These are phyloP conservation scores for Blastomyces emzantsi DNA, from an alignment of 2,329 filamentous ascomycete genomes.

Conservation along the genomic window DNA sequence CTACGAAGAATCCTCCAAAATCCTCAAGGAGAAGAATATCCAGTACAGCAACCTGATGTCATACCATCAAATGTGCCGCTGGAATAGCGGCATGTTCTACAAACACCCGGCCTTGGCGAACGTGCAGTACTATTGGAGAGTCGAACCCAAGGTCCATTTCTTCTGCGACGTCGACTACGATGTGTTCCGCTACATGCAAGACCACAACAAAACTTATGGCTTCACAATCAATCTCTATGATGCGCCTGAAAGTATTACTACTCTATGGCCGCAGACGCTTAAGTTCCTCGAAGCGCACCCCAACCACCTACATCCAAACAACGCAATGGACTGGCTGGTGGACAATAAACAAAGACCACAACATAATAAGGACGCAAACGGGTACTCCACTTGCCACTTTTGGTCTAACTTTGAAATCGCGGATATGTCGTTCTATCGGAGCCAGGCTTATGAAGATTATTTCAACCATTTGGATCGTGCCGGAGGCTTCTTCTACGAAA, in stretches of 20 bases:
- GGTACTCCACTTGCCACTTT: constrained; percentile 97
- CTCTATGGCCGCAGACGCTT: constrained; percentile 88
- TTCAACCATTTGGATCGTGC: constrained; percentile 91
- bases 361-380: constrained; percentile 71
- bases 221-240: constrained; percentile 99
- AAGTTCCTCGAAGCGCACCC: constrained; percentile 84
- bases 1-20: constrained; percentile 72
- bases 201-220: constrained; percentile 97
- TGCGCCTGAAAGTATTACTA: constrained; percentile 72
- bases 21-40: constrained; percentile 73
- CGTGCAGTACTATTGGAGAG: constrained; percentile 92
- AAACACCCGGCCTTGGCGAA: constrained; percentile 80
- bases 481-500: constrained; percentile 96
- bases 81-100: constrained; percentile 98
- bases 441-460: constrained; percentile 85
- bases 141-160: constrained; percentile 97
- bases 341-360: constrained; percentile 68
- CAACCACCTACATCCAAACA: constrained; percentile 71
- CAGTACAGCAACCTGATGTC: constrained; percentile 84
- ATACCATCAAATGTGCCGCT: constrained; percentile 98
- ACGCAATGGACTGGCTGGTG: constrained; percentile 78
- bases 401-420: constrained; percentile 99
- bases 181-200: constrained; percentile 95
- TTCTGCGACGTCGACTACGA: constrained; percentile 99
- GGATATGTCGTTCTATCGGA: constrained; percentile 87